Percentiles rank a stretch among this genome's conserved stretches.
These are phyloP conservation scores for Xylaria sp. DNA, from an alignment of 2,329 filamentous ascomycete species.

Conservation along the genomic window DNA sequence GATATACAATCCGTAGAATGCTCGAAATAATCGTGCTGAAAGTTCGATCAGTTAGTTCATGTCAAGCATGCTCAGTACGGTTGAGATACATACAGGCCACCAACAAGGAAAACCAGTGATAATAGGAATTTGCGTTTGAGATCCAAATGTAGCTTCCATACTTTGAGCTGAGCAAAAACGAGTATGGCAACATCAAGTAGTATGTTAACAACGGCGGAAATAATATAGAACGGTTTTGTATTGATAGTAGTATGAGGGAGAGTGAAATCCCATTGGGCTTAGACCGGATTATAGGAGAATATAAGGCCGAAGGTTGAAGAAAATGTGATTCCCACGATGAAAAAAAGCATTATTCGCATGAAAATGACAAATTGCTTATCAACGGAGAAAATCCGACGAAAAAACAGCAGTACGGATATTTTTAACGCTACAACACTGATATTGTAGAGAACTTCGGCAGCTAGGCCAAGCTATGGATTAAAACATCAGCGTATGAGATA, in stretches of 20 bases:
- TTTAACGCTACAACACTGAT: neutral
- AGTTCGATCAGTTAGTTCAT: neutral
- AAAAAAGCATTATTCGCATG: neutral
- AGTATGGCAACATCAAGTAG: neutral
- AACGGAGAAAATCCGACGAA: neutral
- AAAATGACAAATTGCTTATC: neutral
- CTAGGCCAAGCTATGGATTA: neutral
- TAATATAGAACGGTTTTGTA: neutral
- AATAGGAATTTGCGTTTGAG: neutral
- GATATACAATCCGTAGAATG: neutral
- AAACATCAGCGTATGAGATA: neutral
- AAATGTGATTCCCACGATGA: neutral
- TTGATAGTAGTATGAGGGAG: neutral
- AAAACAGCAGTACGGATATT: neutral
- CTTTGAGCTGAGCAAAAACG: neutral
- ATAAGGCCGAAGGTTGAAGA: neutral
- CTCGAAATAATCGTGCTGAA: neutral
- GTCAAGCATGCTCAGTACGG: neutral
- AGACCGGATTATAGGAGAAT: neutral
- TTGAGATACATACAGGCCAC: neutral
- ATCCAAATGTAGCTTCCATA: too few relatives aligned
- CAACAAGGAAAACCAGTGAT: neutral
- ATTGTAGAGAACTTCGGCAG: constrained; percentile 1
- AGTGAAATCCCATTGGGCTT: neutral
- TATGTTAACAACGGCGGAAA: neutral